Evolutionary conservation across 2,329 filamentous ascomycete genomes (phyloP).

Genomic region (Cercospora brassicicola): DNA sequence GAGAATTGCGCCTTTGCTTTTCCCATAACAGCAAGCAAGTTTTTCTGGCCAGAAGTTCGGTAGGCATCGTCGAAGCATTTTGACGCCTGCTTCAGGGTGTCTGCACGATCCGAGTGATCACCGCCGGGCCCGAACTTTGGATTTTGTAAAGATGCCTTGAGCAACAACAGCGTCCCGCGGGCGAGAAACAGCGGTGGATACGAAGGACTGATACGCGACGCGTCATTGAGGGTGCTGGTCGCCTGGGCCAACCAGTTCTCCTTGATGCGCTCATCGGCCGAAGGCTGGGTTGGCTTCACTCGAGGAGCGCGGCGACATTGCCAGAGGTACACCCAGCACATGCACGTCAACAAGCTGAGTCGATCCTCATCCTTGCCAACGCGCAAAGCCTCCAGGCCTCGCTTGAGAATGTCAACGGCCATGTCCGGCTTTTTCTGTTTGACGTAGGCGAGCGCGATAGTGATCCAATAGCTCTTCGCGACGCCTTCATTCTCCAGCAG

Average conservation of each 20-base stretch:
- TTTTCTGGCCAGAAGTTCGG: conserved; percentile 77
- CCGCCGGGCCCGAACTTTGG: conserved; percentile 63
- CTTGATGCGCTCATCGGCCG: conserved; percentile 80
- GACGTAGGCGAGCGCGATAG: conserved; percentile 93
- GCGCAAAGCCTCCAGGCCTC: conserved; percentile 68
- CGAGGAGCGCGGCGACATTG: conserved; percentile 81
- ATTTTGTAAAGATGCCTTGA: conserved; percentile 82
- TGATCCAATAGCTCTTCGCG: conserved; percentile 93
- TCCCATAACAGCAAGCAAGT: conserved; percentile 89
- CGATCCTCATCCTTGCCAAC: conserved; percentile 72
- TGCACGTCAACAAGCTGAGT: conserved; percentile 76
- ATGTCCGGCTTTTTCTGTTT: conserved; percentile 93
- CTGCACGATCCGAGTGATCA: conserved; percentile 69
- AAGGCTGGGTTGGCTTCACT: conserved; percentile 59
- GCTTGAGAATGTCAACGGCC: conserved; percentile 68
- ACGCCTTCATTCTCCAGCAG: conserved; percentile 92
- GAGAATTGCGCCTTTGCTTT: conserved; percentile 85
- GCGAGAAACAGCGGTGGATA: conserved; percentile 90
- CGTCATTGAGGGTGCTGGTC: conserved; percentile 90
- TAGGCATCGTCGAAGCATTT: conserved; percentile 96
- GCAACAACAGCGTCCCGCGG: conserved; percentile 81
- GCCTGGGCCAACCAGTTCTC: conserved; percentile 88
- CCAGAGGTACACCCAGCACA: conserved; percentile 89
- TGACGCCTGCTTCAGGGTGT: conserved; percentile 78
- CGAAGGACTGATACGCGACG: conserved; percentile 87